A percentile compares a stretch with the other conserved stretches of the same genome.
Conservation (phyloP, 345 rosid genomes). For the Theobroma cacao region DNA sequence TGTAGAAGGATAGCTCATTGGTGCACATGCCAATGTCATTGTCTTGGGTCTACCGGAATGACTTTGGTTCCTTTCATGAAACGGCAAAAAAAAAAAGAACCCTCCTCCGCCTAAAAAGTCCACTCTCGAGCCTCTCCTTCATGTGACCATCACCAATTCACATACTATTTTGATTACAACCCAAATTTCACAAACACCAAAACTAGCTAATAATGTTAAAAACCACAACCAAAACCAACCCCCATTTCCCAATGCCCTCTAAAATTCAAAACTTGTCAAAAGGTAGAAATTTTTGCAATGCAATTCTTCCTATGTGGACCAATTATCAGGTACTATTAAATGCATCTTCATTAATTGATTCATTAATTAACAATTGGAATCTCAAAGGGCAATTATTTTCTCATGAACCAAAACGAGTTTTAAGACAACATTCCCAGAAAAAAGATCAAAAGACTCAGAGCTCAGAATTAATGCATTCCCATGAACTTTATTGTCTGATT, state of each 20-base stretch:
- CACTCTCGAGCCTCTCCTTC: neutral
- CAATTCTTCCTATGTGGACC: neutral
- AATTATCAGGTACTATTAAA: neutral
- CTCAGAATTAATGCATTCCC: constrained; percentile 23
- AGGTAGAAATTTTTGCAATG: neutral
- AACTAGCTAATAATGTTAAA: neutral
- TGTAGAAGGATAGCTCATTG: constrained; percentile 21
- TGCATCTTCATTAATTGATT: neutral
- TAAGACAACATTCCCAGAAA: constrained; percentile 18
- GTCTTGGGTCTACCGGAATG: constrained; percentile 33
- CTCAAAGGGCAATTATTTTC: neutral
- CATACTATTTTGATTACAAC: neutral
- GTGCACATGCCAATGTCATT: constrained; percentile 29
- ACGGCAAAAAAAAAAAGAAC: constrained; percentile 28
- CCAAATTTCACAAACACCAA: neutral
- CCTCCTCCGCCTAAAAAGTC: neutral
- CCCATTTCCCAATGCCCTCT: neutral
- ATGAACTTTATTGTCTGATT: neutral
- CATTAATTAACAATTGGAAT: neutral
- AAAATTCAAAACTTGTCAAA: neutral
- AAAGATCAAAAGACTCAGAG: neutral
- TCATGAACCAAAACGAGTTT: neutral
- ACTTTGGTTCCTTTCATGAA: constrained; percentile 25
- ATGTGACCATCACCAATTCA: neutral
- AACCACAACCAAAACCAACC: neutral